Base-by-base conservation (phyloP, 2,329 filamentous ascomycete species). In the Diaporthe velutina region DNA sequence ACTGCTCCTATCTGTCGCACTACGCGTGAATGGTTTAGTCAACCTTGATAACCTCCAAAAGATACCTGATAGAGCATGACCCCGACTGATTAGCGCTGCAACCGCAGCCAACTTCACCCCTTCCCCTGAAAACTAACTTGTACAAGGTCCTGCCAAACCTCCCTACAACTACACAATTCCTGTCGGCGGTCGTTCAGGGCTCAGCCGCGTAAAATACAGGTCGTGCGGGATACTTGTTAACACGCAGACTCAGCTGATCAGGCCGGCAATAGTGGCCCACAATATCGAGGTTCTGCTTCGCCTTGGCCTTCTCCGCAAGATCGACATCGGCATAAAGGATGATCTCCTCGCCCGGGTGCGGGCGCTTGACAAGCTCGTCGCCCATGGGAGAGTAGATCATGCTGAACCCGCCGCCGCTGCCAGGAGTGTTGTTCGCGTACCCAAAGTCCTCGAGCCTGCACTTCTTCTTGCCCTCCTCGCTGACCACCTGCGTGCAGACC, bases 351-450 rank as follows among this genome's bases (percentile, higher is more conserved):
- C 82, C 83, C 19, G 81, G 80, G 4, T 81, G 80, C 72, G 86
- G 48, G 5, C 84, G 79, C 38, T 74, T 33, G 22, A 57, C 71
- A 13, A 70, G 61, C 48, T 45, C 38, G 12, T 86, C 81, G 1
- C 89, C 89, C 77, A 90, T 88, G 0, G 89, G 88, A 0, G 86
- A 88, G 74, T 88, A 87, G 30, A 90, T 84, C 75, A 86, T 87
- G 4, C 86, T 86, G 71, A 85, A 86, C 1, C 88, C 89, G 30
- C 86, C 86, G 2, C 88, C 89, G 30, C 86, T 86, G 3, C 84
- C 83, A 0, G 83, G 83, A 77, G 81, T 75, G 38, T 38, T 45
- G 64, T 28, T 35, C 19, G 57, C 55, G 45, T 71, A 55, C 22
- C 30, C 52, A 10, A 58, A 58, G 28, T 60, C 67, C 45, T 48